Evolutionary conservation across 495 filamentous ascomycete genomes (phyloP).

Genomic region (Beverwykella pulmonaria): DNA sequence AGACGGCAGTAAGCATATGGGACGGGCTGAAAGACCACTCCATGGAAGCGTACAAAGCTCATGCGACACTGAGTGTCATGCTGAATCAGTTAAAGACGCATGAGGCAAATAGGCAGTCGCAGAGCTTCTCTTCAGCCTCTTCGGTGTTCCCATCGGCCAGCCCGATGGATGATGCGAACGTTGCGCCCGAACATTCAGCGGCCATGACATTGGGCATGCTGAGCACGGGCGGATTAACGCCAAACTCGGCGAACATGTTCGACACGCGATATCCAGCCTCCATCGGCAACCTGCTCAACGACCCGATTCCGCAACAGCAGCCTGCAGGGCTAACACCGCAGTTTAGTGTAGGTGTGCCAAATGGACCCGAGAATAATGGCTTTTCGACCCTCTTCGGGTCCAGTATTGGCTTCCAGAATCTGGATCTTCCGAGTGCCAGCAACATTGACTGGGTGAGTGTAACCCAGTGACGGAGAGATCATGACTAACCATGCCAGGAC

Average conservation of each 20-base stretch:
- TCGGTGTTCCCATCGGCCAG: conserved; percentile 38
- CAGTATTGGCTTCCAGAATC: conserved; percentile 52
- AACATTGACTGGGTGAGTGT: conserved; percentile 79
- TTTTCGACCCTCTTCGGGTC: conserved; percentile 55
- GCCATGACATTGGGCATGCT: conserved; percentile 84
- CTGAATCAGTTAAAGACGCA: conserved; percentile 67
- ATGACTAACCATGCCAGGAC: conserved; percentile 32
- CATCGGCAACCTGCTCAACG: conserved; percentile 58
- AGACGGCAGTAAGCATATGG: conserved; percentile 77
- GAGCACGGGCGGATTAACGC: conserved; percentile 68
- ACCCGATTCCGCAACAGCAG: conserved; percentile 32
- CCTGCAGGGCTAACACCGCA: conserved; percentile 33
- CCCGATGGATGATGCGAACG: conserved; percentile 46
- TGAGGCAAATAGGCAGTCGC: conserved; percentile 30
- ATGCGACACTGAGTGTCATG: conserved; percentile 75
- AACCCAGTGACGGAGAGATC: background rate
- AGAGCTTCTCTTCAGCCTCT: conserved; percentile 27
- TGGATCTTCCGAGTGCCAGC: conserved; percentile 56
- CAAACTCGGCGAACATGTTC: conserved; percentile 54
- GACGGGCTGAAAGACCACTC: conserved; percentile 69
- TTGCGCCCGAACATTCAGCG: conserved; percentile 63
- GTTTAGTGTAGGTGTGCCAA: conserved; percentile 26
- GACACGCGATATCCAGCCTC: conserved; percentile 33
- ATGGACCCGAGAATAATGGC: conserved; percentile 39
- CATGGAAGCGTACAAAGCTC: conserved; percentile 89